Base-by-base conservation (phyloP, 768 basidiomycete genomes). In the Lentinula detonsa region DNA sequence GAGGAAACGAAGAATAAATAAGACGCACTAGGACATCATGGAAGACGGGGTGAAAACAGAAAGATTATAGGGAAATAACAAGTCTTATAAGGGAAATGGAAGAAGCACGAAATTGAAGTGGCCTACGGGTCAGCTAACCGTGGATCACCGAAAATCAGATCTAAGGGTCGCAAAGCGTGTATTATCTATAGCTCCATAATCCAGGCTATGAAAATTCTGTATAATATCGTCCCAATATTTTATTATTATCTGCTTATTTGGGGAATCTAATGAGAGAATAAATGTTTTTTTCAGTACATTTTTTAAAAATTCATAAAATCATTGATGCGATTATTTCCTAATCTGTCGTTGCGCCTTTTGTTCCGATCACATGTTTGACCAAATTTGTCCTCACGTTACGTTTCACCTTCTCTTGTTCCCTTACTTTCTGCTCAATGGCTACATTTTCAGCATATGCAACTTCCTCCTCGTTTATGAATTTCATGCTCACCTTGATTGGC, bases 131-230 rank as follows among this genome's bases (percentile, higher is more conserved):
- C 57, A 73, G 71, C 73, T 69, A 77, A 78, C 76, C 72, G 72
- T 76, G 71, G 77, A 83, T 81, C 82, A 80, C 79, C 78, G 76
- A 80, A 81, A 77, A 82, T 81, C 81, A 85, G 82, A 85, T 85
- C 84, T 85, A 84, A 85, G 84, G 84, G 84, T 85, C 84, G 78
- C 68, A 77, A 33, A 49, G 31, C 57, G 45, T 49, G 57, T 59
- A 78, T 82, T 76, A 75, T 76, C 70, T 61, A 65, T 63, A 65
- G 68, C 69, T 68, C 72, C 72, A 56, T 43, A 40, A 43, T 56
- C 9, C 40, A 21, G 15, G 18, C 55, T 40, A 28, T 28, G 37
- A 40, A 54, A 54, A 9, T 54, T 39, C 35, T 57, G 9, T 18
- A 23, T 54, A n/a, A 48, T n/a, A 43, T 43, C 15, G 46, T 9